Evolutionary conservation across 768 basidiomycete genomes (phyloP), one percentile per base, ranked within the genome.

Genomic region (Amanita thiersii): DNA sequence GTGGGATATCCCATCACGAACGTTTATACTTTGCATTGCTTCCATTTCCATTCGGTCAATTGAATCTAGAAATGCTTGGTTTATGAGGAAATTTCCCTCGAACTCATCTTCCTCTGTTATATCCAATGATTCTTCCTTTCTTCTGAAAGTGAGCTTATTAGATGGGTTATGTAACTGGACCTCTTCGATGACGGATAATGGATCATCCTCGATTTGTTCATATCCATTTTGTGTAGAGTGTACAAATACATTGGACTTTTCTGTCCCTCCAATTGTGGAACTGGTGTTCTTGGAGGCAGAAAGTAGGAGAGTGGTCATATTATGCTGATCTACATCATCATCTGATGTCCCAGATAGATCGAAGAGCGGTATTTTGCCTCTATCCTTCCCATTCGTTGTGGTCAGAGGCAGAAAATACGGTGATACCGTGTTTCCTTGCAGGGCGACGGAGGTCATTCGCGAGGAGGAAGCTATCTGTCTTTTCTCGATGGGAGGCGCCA

Each of bases 1-100:
- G 12, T 36, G 20, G 7, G 37, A 24, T 23, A 30, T 17, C 31
- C 33, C 38, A 7, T 21, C 36, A 30, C 17, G 29, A 24, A 23
- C 25, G 4, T 9, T 28, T 25, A 12, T 25, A 4, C 40, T 31
- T 24, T 26, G 28, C 18, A 30, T n/a, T n/a, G 50, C 50, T 34
- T 56, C 52, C 42, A 58, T 44, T 55, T 66, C 64, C 23, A 49
- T 56, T 45, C 55, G 47, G 36, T 64, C 61, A 3, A 66, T 47
- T 45, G 66, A 64, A 47, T 61, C 65, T 15, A 71, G 53, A 44
- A 74, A 62, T 9, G 50, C 58, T 4, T 63, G 68, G 35, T 66
- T 60, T 32, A 69, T 50, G 9, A 57, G 21, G 34, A 43, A 37
- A n/a, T 30, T 28, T 1, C 37, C 26, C 4, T 43, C 57, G 51